Percentiles rank a stretch among this genome's conserved stretches.
These are phyloP conservation scores for Murraya koenigii DNA, from an alignment of 345 rosid species.

Conservation along the genomic window DNA sequence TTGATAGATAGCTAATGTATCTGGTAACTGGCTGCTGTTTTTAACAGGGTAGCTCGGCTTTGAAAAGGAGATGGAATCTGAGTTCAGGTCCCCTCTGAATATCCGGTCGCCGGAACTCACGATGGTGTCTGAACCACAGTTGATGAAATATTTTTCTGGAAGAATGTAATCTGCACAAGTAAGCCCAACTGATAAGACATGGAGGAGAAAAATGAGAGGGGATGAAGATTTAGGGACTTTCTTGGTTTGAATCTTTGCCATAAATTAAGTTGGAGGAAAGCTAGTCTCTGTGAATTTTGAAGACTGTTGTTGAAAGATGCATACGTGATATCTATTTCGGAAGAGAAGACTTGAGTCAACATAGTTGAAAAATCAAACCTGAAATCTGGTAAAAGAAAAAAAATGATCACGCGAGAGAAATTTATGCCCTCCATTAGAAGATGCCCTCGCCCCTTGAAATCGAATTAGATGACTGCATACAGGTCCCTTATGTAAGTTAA, in stretches of 20 bases:
- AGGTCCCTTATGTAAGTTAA: no score
- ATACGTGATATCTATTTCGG: not conserved
- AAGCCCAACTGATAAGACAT: not conserved
- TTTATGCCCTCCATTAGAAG: no score
- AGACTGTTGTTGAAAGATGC: not conserved
- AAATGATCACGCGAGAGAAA: no score
- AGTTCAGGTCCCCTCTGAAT: slow-evolving; percentile 37
- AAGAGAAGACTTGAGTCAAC: not conserved
- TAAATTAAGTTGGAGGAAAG: not conserved
- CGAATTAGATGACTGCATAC: no score
- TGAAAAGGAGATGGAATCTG: slow-evolving; percentile 23
- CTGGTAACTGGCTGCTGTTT: not conserved
- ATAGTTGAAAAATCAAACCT: not conserved
- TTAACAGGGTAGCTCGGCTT: not conserved
- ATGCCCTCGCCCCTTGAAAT: no score
- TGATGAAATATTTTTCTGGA: slow-evolving; percentile 47
- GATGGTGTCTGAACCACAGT: slow-evolving; percentile 45
- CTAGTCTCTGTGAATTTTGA: not conserved
- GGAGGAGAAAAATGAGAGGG: slow-evolving; percentile 22
- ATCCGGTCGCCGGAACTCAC: not conserved
- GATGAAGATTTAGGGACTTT: not conserved
- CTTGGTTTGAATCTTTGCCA: slow-evolving; percentile 13
- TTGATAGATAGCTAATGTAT: slow-evolving; percentile 21
- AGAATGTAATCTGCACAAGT: slow-evolving; percentile 24
- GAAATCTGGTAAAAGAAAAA: not conserved